Evolutionary conservation across 352 stramenopile species (phyloP), one percentile per base, ranked within the genome.

Genomic region (Blastocystis sp.): DNA sequence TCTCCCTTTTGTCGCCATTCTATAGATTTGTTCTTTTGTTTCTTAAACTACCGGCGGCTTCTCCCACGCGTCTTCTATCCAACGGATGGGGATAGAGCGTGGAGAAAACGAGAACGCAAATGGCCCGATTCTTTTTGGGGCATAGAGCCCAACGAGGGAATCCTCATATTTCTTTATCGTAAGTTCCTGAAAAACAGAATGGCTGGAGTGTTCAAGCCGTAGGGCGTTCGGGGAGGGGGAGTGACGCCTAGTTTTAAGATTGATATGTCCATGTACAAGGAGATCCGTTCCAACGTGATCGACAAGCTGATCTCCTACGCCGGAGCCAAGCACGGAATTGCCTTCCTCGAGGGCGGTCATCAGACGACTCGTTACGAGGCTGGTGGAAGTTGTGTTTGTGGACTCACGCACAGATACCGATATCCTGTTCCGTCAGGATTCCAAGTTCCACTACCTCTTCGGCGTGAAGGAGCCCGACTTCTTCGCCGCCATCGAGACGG

Each of bases 371-470:
- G 89, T n/a, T 90, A 86, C 66, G 77, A 90, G 53, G 88, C 89
- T 59, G 89, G 52, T 88, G 40, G 34, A 7, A 21, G 56, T 88
- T 88, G 59, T 11, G 9, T 38, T 2, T n/a, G 17, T 38, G 19
- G 62, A 5, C 43, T 88, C 2, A 81, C 19, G 23, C 48, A 21
- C 77, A 89, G 88, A 91, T 88, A 62, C 66, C 21, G 89, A 91
- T 71, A 52, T 88, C 1, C 19, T 96, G 41, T 98, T 98, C 91
- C 93, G 96, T 67, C 96, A 99, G 90, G 97, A 99, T 91, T 96
- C 92, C 70, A 98, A 98, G 88, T 99, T 99, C 91, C 94, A 97
- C 90, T 98, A 98, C 91, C 91, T 98, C 40, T 98, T 98, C 90
- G 97, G 96, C 71, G 95, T 98, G 28, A 96, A 96, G 66, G 96